Percentiles rank a stretch among this genome's conserved stretches.
Conservation (phyloP, 1,284 basidiomycete genomes). For the Ganoderma boninense region DNA sequence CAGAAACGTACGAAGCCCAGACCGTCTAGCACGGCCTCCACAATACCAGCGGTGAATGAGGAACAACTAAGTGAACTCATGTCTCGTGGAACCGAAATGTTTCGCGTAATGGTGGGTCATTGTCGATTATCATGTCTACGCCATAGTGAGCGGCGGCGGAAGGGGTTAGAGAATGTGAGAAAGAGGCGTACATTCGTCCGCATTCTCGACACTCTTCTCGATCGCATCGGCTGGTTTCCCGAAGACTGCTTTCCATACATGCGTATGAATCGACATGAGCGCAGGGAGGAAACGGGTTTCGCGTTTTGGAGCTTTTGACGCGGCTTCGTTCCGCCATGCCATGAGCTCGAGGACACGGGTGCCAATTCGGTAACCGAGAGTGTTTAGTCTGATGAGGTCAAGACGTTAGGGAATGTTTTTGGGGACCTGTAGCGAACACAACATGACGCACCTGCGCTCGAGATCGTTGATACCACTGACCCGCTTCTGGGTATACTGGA, state of each 20-base stretch:
- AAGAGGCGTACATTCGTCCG: slow-evolving; percentile 86
- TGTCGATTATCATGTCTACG: slow-evolving; percentile 98
- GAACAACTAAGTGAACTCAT: slow-evolving; percentile 95
- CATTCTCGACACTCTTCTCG: slow-evolving; percentile 94
- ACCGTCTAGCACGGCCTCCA: slow-evolving; percentile 97
- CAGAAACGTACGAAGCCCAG: slow-evolving; percentile 85
- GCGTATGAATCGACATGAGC: slow-evolving; percentile 91
- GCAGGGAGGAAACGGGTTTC: slow-evolving; percentile 90
- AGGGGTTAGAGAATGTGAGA: not conserved
- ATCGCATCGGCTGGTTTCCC: slow-evolving; percentile 94
- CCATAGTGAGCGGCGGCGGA: slow-evolving; percentile 1
- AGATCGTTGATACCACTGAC: slow-evolving; percentile 95
- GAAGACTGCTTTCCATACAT: slow-evolving; percentile 95
- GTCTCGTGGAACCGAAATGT: slow-evolving; percentile 94
- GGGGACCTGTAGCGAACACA: not conserved
- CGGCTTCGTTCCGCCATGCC: slow-evolving; percentile 74
- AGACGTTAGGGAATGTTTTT: not conserved
- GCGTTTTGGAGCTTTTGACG: slow-evolving; percentile 84
- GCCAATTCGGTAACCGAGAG: slow-evolving; percentile 90
- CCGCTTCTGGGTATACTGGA: slow-evolving; percentile 95
- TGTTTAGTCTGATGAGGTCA: slow-evolving; percentile 71
- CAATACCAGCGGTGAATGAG: slow-evolving; percentile 95
- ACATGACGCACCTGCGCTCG: slow-evolving; percentile 62
- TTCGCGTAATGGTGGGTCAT: slow-evolving; percentile 90
- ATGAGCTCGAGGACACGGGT: slow-evolving; percentile 83